These are phyloP conservation scores for Solanum appendiculatum DNA, from an alignment of 257 asterid species.

Conservation along the genomic window DNA sequence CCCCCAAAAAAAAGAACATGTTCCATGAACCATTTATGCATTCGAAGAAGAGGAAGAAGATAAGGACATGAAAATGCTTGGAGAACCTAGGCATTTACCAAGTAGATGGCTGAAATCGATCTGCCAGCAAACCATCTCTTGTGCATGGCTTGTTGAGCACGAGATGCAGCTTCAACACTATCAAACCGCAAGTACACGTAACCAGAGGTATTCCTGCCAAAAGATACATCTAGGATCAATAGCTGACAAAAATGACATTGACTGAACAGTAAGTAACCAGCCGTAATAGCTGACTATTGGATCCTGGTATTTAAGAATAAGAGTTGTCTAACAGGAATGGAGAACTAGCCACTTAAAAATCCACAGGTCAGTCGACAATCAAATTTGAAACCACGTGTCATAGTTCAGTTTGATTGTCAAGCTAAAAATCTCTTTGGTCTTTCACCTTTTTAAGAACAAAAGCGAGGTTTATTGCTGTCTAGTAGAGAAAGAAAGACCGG, in stretches of 20 bases:
- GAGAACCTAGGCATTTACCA: slow-evolving; percentile 34
- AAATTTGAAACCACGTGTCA: background rate
- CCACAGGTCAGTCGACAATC: background rate
- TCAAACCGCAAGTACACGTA: slow-evolving; percentile 87
- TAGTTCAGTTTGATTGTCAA: background rate
- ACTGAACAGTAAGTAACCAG: background rate
- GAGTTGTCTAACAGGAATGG: background rate
- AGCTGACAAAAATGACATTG: background rate
- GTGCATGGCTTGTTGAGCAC: slow-evolving; percentile 97
- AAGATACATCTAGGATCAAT: background rate
- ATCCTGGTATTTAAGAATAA: background rate
- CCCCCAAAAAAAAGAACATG: background rate
- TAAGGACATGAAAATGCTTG: background rate
- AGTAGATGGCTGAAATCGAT: slow-evolving; percentile 84
- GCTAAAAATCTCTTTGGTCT: background rate
- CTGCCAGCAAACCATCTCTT: slow-evolving; percentile 97
- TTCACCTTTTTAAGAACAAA: background rate
- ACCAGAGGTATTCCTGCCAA: slow-evolving; percentile 78
- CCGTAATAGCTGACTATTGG: background rate
- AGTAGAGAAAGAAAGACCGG: background rate
- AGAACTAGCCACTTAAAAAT: background rate
- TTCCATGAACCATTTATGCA: background rate
- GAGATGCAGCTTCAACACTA: slow-evolving; percentile 63
- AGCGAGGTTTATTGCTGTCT: background rate
- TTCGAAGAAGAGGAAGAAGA: background rate